Percentiles rank a stretch among this genome's conserved stretches.
Conservation (phyloP, 1,284 basidiomycete species). For the Heterobasidion annosum region DNA sequence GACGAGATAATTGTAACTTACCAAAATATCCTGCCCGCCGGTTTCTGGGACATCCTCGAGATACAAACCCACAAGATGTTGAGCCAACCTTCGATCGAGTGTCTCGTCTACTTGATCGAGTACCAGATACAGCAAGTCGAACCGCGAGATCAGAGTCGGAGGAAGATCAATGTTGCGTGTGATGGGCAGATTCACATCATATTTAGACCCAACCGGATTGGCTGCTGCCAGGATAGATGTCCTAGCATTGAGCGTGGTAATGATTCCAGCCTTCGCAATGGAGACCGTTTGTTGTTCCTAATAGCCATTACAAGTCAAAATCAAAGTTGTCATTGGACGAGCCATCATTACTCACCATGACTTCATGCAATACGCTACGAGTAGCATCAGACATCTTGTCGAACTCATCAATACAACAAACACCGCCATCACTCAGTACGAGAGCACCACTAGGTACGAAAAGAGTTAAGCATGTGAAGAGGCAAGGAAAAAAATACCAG, state of each 20-base stretch:
- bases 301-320: neutral
- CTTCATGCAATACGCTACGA: conserved; percentile 95
- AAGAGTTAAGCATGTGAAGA: neutral
- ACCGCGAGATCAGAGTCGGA: conserved; percentile 95
- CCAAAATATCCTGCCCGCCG: conserved; percentile 69
- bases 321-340: neutral
- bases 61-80: conserved; percentile 90
- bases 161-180: conserved; percentile 89
- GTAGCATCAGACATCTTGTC: conserved; percentile 99
- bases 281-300: conserved; percentile 99
- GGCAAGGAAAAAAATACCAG: neutral
- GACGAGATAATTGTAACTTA: conserved; percentile 24
- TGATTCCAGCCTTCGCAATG: conserved; percentile 99
- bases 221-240: conserved; percentile 97
- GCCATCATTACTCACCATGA: conserved; percentile 69
- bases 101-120: conserved; percentile 92
- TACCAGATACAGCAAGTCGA: conserved; percentile 96
- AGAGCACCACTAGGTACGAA: conserved; percentile 71
- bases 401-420: conserved; percentile 99
- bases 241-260: conserved; percentile 95
- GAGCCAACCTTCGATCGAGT: conserved; percentile 83
- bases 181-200: conserved; percentile 85
- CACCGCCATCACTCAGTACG: conserved; percentile 94
- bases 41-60: conserved; percentile 82
- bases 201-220: conserved; percentile 95